phyloP scores from a whole-genome alignment of 2,329 filamentous ascomycete species.

The Exophiala alcalophila region DNA sequence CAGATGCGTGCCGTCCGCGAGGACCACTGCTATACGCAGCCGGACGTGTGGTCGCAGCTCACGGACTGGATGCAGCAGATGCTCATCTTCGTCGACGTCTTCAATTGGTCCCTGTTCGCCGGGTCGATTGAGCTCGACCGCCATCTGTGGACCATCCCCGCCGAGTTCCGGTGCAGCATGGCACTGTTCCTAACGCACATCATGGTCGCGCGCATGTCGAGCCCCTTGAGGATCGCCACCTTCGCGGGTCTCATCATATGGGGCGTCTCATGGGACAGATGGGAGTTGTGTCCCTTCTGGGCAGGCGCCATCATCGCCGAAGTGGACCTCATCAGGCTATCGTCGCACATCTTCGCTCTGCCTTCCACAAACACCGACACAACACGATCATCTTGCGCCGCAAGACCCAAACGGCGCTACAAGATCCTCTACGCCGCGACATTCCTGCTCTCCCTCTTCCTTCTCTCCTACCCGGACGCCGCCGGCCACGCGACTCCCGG shows the following conservation, averaged over 20 bases:
- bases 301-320: conserved; percentile 23
- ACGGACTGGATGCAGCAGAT: conserved; percentile 26
- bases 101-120: conserved; percentile 27
- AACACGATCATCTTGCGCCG: neutral
- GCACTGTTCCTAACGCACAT: conserved; percentile 24
- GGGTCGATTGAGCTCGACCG: conserved; percentile 34
- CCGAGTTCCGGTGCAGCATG: conserved; percentile 46
- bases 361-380: conserved; percentile 2
- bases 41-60: conserved; percentile 20
- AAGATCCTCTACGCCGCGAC: conserved; percentile 36
- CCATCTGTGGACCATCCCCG: conserved; percentile 48
- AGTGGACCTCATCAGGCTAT: conserved; percentile 22
- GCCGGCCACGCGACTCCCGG: conserved; percentile 42
- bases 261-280: conserved; percentile 38
- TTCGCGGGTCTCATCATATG: conserved; percentile 14
- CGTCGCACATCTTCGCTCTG: conserved; percentile 28
- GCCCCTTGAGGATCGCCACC: conserved; percentile 11
- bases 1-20: conserved; percentile 24
- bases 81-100: conserved; percentile 27
- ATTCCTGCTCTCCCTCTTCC: conserved; percentile 42
- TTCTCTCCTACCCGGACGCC: conserved; percentile 42
- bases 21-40: conserved; percentile 25
- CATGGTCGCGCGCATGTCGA: conserved; percentile 20
- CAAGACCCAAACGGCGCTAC: conserved; percentile 5
- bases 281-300: conserved; percentile 41